Evolutionary conservation across 2,329 filamentous ascomycete species (phyloP).

Genomic region (Penicillium sp.): DNA sequence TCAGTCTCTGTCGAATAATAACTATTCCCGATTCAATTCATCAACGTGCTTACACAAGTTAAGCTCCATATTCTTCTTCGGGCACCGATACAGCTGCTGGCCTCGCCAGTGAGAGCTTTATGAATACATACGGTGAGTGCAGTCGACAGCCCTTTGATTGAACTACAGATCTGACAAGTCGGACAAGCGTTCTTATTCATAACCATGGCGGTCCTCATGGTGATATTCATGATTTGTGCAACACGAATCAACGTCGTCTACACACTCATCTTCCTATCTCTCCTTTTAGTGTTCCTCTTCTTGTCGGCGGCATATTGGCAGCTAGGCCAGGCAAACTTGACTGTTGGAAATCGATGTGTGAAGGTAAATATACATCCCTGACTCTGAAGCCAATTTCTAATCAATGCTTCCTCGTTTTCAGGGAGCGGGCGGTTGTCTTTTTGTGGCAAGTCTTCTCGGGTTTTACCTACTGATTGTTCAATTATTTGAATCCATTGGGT

Average conservation of each 20-base stretch:
- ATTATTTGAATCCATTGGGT: conserved; percentile 55
- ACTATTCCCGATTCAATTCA: conserved; percentile 49
- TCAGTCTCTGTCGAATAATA: conserved; percentile 50
- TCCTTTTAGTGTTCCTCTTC: conserved; percentile 61
- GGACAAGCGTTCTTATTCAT: conserved; percentile 59
- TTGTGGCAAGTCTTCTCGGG: conserved; percentile 51
- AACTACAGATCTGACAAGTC: neutral
- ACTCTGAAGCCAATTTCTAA: neutral
- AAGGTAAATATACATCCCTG: conserved; percentile 15
- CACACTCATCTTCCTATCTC: conserved; percentile 66
- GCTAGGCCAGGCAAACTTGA: conserved; percentile 46
- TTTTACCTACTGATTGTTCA: conserved; percentile 60
- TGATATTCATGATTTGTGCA: conserved; percentile 69
- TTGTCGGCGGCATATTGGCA: conserved; percentile 65
- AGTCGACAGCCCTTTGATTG: rapidly evolving
- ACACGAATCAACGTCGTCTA: conserved; percentile 73
- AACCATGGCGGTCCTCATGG: conserved; percentile 66
- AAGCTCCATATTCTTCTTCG: conserved; percentile 30
- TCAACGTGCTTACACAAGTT: neutral
- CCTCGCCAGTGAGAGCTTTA: conserved; percentile 22
- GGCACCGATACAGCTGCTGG: conserved; percentile 26
- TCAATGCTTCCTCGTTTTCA: conserved; percentile 7
- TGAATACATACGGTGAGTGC: conserved; percentile 27
- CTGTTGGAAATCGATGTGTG: conserved; percentile 31
- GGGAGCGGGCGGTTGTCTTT: conserved; percentile 52